These are phyloP conservation scores for Alternaria metachromatica DNA, from an alignment of 2,329 filamentous ascomycete genomes.

Conservation along the genomic window DNA sequence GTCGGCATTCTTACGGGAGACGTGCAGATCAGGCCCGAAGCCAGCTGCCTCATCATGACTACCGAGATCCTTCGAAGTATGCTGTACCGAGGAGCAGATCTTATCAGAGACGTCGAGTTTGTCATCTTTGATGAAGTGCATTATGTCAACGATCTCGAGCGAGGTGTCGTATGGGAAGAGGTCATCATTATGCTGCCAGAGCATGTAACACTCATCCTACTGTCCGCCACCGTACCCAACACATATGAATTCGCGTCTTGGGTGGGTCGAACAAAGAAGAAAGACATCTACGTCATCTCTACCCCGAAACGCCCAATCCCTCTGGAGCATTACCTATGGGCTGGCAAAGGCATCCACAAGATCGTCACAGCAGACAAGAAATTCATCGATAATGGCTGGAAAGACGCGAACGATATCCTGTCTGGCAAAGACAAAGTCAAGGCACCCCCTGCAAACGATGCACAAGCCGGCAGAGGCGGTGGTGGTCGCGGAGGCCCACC, in stretches of 20 bases:
- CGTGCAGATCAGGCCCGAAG: slow-evolving; percentile 96
- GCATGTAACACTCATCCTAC: slow-evolving; percentile 91
- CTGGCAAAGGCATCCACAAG: slow-evolving; percentile 88
- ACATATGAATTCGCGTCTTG: slow-evolving; percentile 98
- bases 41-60: slow-evolving; percentile 98
- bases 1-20: slow-evolving; percentile 97
- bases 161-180: slow-evolving; percentile 98
- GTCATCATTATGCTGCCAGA: slow-evolving; percentile 99
- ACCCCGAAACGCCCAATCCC: slow-evolving; percentile 95
- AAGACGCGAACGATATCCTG: slow-evolving; percentile 83
- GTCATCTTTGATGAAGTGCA: slow-evolving; percentile 99
- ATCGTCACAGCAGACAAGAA: slow-evolving; percentile 93
- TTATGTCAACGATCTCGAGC: slow-evolving; percentile 95
- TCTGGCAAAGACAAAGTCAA: slow-evolving; percentile 82
- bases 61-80: slow-evolving; percentile 98
- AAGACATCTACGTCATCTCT: slow-evolving; percentile 98
- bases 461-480: slow-evolving; percentile 60
- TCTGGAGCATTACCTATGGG: slow-evolving; percentile 95
- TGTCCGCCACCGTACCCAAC: slow-evolving; percentile 96
- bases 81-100: slow-evolving; percentile 93
- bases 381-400: slow-evolving; percentile 93
- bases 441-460: slow-evolving; percentile 58
- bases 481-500: slow-evolving; percentile 52
- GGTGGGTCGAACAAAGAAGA: slow-evolving; percentile 97
- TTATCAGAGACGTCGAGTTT: slow-evolving; percentile 97